phyloP scores from a whole-genome alignment of 345 rosid species.

The Leavenworthia alabamica region DNA sequence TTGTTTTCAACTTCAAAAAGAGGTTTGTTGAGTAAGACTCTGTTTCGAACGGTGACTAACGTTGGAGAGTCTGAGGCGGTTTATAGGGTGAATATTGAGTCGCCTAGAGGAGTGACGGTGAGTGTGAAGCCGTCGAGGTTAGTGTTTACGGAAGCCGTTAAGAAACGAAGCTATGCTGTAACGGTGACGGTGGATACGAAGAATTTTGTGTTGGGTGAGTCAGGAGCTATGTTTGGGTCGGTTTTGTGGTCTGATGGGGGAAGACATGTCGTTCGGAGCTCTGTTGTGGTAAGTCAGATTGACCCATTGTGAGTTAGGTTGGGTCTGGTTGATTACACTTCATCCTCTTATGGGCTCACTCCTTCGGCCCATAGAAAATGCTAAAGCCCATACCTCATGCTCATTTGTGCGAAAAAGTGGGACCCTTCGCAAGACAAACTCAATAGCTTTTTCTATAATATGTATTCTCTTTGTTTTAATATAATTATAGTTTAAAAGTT shows the following conservation, averaged over 20 bases:
- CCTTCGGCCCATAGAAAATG: too few species aligned
- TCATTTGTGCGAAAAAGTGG: background rate
- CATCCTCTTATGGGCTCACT: too few species aligned
- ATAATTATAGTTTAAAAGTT: too few species aligned
- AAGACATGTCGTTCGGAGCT: conserved; percentile 53
- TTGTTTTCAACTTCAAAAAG: conserved; percentile 36
- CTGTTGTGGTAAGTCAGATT: conserved; percentile 47
- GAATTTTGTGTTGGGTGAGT: conserved; percentile 38
- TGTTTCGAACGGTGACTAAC: conserved; percentile 53
- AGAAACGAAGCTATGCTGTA: conserved; percentile 47
- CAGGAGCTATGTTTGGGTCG: conserved; percentile 59
- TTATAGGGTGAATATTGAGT: conserved; percentile 36
- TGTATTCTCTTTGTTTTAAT: too few species aligned
- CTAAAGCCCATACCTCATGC: too few species aligned
- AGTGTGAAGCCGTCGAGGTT: conserved; percentile 43
- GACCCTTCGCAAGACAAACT: background rate
- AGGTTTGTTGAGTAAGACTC: conserved; percentile 34
- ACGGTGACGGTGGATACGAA: conserved; percentile 40
- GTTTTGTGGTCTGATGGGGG: conserved; percentile 57
- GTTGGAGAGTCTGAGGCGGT: conserved; percentile 41
- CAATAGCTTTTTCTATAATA: too few species aligned
- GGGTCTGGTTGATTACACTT: conserved; percentile 19
- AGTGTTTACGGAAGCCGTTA: conserved; percentile 37
- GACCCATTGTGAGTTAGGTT: conserved; percentile 36
- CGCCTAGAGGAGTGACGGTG: conserved; percentile 49